Evolutionary conservation across 306 rosid genomes (phyloP), one percentile per base, ranked within the genome.

Genomic region (Albizia julibrissin): DNA sequence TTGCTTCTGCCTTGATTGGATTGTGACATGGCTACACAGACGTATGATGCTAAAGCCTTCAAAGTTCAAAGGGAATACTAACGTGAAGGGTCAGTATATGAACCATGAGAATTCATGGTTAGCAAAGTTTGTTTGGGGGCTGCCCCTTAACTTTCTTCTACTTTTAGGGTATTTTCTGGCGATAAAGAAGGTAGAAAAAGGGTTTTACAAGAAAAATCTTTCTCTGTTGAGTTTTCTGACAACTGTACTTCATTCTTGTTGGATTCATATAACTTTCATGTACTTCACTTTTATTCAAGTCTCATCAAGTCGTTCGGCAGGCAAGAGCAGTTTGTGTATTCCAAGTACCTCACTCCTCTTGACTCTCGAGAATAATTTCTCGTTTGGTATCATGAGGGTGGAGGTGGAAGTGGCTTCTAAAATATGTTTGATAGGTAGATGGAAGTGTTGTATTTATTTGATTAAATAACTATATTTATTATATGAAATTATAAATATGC

Each of bases 11-110:
- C 54, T 77, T 56, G 64, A 26, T 56, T 54, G 79, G 75, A 80
- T 62, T 73, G 72, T 65, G 81, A 71, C 37, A n/a, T 44, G 77
- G 80, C 82, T 71, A 76, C 66, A 40, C 85, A 81, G 81, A 84
- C 89, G 76, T 66, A 68, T 43, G 64, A 61, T 43, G 64, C 59
- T 43, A 75, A 79, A 79, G 64, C 84, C 82, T 80, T 72, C 27
- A 43, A 7, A 73, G 82, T 83, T 72, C 49, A 50, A 19, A 74
- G 78, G 39, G 81, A 77, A 50, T 81, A 68, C 24, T 64, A 72
- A 66, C 47, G 65, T 68, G 80, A 49, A 71, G 14, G 29, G 66
- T 56, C 80, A 33, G 75, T 4, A 52, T 68, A 69, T 80, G 78
- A 67, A 68, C 77, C 78, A 58, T 86, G 75, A 83, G 43, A 29